Percentiles rank a stretch among this genome's conserved stretches.
Conservation (phyloP, 495 filamentous ascomycete genomes). For the Lepidopterella palustris region DNA sequence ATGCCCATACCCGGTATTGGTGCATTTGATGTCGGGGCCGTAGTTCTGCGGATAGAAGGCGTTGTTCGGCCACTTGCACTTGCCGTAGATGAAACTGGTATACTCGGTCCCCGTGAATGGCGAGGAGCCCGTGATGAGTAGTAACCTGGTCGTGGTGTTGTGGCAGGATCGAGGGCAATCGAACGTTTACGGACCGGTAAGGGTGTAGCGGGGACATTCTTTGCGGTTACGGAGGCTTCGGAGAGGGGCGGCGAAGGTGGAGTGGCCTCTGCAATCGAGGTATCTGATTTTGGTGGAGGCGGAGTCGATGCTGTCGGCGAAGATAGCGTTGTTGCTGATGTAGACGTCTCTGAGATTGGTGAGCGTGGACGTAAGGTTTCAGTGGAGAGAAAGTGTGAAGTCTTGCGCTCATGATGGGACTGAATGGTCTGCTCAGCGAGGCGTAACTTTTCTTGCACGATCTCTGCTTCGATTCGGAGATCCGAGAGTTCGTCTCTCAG, state of each 20-base stretch:
- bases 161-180: slow-evolving; percentile 37
- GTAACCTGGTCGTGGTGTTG: slow-evolving; percentile 43
- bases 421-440: slow-evolving; percentile 53
- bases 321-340: slow-evolving; percentile 35
- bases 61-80: slow-evolving; percentile 34
- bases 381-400: slow-evolving; percentile 42
- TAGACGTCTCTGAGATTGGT: slow-evolving; percentile 44
- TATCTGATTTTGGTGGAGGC: slow-evolving; percentile 64
- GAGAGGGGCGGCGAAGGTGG: slow-evolving; percentile 58
- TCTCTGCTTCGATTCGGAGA: slow-evolving; percentile 89
- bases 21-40: slow-evolving; percentile 30
- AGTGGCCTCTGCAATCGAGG: slow-evolving; percentile 45
- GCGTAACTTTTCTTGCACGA: slow-evolving; percentile 83
- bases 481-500: slow-evolving; percentile 86
- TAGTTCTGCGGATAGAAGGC: slow-evolving; percentile 34
- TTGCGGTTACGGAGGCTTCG: slow-evolving; percentile 31
- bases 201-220: slow-evolving; percentile 36
- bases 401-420: slow-evolving; percentile 45
- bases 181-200: slow-evolving; percentile 36
- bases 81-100: slow-evolving; percentile 39
- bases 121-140: slow-evolving; percentile 30
- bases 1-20: slow-evolving; percentile 30
- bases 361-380: slow-evolving; percentile 38
- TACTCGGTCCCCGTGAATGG: slow-evolving; percentile 50
- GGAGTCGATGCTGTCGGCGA: slow-evolving; percentile 46